Evolutionary conservation across 768 basidiomycete genomes (phyloP).

Genomic region (Leccinum boreale): DNA sequence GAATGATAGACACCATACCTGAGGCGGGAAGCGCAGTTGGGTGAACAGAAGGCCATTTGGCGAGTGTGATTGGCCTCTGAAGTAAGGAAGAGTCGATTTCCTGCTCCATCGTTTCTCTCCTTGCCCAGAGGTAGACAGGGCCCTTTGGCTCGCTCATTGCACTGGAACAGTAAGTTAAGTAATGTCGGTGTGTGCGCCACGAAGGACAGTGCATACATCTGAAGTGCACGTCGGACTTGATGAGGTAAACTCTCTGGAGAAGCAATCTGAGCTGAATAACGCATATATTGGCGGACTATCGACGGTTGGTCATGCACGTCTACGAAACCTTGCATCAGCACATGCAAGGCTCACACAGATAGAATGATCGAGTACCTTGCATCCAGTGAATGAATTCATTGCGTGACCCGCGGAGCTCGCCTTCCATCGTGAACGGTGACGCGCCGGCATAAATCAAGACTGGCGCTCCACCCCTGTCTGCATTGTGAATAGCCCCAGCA

Average conservation of each 20-base stretch:
- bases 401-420: constrained; percentile 57
- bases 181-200: not conserved
- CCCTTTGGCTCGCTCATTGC: constrained; percentile 70
- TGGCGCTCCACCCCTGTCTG: constrained; percentile 56
- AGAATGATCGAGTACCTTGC: constrained; percentile 44
- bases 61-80: constrained; percentile 24
- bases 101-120: constrained; percentile 69
- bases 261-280: constrained; percentile 56
- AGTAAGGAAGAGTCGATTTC: constrained; percentile 44
- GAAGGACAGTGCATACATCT: constrained; percentile 44
- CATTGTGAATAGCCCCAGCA: constrained; percentile 72
- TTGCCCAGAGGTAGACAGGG: constrained; percentile 71
- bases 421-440: constrained; percentile 53
- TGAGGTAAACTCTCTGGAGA: constrained; percentile 51
- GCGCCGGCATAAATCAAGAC: constrained; percentile 73
- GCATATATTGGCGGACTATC: constrained; percentile 76
- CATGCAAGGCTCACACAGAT: not conserved
- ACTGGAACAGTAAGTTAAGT: constrained; percentile 31
- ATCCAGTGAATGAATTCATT: constrained; percentile 77
- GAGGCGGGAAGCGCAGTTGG: constrained; percentile 43
- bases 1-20: constrained; percentile 25
- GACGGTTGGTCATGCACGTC: constrained; percentile 69
- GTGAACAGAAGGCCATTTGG: constrained; percentile 54
- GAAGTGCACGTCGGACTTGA: constrained; percentile 54
- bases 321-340: constrained; percentile 21